Conservation (phyloP, 805 yeast species). For the Jamesozyma piceae region DNA sequence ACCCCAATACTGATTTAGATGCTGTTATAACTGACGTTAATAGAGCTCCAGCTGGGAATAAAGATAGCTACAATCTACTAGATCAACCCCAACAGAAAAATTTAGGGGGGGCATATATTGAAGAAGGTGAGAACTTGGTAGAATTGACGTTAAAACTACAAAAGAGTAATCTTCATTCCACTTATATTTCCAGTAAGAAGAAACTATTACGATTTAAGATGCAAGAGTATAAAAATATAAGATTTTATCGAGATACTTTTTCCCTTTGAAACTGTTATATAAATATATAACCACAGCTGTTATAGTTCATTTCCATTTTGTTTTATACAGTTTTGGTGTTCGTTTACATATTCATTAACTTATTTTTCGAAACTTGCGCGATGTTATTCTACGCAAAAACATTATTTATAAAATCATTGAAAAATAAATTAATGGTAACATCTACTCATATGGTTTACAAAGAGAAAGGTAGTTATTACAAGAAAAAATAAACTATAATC, state of each 20-base stretch:
- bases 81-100: background rate
- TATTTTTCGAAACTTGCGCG: no score
- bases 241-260: conserved; percentile 24
- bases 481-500: no score
- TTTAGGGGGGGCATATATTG: background rate
- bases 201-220: conserved; percentile 15
- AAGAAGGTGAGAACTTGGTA: background rate
- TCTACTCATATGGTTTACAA: no score
- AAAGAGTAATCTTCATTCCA: conserved; percentile 9
- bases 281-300: background rate
- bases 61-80: background rate
- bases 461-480: no score
- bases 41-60: background rate
- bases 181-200: conserved; percentile 14
- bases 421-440: no score
- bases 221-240: conserved; percentile 18
- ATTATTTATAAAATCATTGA: no score
- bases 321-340: background rate
- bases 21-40: background rate
- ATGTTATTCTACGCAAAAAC: no score
- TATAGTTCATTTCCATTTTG: background rate
- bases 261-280: conserved; percentile 9
- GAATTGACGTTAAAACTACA: conserved; percentile 8
- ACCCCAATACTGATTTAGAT: background rate
- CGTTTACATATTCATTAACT: no score